Conservation (phyloP, 1,284 basidiomycete species). For the Microbotryum intermedium region DNA sequence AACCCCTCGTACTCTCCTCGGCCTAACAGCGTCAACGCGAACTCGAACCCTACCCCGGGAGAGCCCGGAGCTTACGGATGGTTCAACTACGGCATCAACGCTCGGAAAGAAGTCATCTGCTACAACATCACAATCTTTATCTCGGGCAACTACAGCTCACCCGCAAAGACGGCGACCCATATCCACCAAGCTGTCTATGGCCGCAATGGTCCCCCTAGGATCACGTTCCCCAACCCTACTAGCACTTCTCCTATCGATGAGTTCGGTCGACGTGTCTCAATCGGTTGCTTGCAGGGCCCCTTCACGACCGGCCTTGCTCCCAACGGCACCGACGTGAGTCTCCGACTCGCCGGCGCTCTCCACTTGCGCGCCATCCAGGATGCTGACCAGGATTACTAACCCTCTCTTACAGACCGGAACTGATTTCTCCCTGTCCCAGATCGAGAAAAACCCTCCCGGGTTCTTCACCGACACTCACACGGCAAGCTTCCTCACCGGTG, state of each 20-base stretch:
- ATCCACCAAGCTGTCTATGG: constrained; percentile 38
- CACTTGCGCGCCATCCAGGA: background rate
- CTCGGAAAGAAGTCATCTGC: constrained; percentile 38
- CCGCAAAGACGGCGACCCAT: constrained; percentile 40
- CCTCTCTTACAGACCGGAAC: constrained; percentile 31
- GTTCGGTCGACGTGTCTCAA: constrained; percentile 33
- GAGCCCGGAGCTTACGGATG: constrained; percentile 35
- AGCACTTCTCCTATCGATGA: constrained; percentile 28
- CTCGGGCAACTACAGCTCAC: constrained; percentile 38
- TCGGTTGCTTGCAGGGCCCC: constrained; percentile 39
- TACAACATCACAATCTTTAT: constrained; percentile 37
- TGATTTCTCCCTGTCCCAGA: constrained; percentile 34
- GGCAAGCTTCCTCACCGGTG: constrained; percentile 36
- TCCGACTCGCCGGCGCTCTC: too few species aligned
- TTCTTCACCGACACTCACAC: constrained; percentile 42
- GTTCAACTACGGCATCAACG: constrained; percentile 39
- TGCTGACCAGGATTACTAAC: background rate
- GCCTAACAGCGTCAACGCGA: constrained; percentile 32
- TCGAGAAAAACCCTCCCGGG: constrained; percentile 36
- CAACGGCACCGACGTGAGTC: constrained; percentile 33
- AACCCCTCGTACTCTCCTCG: background rate
- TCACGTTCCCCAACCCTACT: constrained; percentile 40
- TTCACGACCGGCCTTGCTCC: constrained; percentile 39
- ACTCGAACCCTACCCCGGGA: constrained; percentile 34
- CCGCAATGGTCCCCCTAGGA: constrained; percentile 37